These are phyloP conservation scores for Penicillium flavigenum DNA, from an alignment of 495 filamentous ascomycete genomes.

Conservation along the genomic window DNA sequence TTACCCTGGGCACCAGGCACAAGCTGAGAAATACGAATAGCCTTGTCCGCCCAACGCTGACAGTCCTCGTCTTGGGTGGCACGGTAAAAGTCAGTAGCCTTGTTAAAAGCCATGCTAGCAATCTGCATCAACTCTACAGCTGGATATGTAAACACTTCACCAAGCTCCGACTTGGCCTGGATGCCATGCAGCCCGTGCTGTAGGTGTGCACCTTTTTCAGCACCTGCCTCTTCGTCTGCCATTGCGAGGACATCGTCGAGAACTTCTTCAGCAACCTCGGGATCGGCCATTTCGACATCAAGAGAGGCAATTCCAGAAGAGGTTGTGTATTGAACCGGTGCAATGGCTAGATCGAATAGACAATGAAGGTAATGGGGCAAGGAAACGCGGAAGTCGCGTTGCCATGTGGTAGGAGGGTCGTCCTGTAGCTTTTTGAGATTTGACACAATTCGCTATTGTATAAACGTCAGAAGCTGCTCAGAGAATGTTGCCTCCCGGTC, in stretches of 20 bases:
- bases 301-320: too few relatives aligned
- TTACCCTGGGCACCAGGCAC: slow-evolving; percentile 42
- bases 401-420: not conserved
- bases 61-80: slow-evolving; percentile 54
- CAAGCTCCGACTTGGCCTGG: not conserved
- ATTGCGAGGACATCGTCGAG: slow-evolving; percentile 53
- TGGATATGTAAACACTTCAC: slow-evolving; percentile 50
- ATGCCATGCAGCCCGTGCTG: not conserved
- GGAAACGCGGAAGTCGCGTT: not conserved
- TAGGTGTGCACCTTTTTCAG: too few relatives aligned
- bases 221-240: slow-evolving; percentile 36
- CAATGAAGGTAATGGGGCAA: slow-evolving; percentile 5
- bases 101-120: slow-evolving; percentile 70
- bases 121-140: slow-evolving; percentile 75
- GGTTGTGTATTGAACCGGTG: not conserved
- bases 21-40: slow-evolving; percentile 60
- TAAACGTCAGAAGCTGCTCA: not conserved
- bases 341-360: slow-evolving; percentile 1
- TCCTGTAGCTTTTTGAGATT: not conserved
- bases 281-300: not conserved
- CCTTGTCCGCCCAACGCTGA: slow-evolving; percentile 63
- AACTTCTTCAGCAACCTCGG: slow-evolving; percentile 25
- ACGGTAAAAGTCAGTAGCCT: slow-evolving; percentile 69
- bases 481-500: not conserved
- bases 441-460: not conserved